These are phyloP conservation scores for Backusella circina DNA, from an alignment of 192 early-diverging fungal species.

Conservation along the genomic window DNA sequence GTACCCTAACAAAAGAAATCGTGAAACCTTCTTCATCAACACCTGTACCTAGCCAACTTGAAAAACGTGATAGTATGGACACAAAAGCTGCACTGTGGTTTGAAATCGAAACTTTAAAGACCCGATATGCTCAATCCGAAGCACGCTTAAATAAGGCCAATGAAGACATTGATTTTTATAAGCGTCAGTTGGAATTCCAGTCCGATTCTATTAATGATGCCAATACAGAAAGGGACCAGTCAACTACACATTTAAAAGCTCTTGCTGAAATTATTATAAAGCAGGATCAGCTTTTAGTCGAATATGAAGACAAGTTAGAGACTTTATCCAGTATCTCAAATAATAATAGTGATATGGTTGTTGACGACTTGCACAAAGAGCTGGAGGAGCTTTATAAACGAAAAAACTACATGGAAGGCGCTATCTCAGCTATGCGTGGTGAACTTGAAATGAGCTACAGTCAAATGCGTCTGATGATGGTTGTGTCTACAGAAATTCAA, in stretches of 20 bases:
- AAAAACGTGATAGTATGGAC: not conserved
- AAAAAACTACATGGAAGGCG: conserved; percentile 6
- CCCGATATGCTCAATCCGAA: not conserved
- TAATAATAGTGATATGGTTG: not conserved
- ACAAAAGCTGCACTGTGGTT: conserved; percentile 5
- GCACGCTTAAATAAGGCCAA: not conserved
- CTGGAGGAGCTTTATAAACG: not conserved
- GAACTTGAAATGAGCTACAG: conserved; percentile 17
- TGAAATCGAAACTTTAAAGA: conserved; percentile 4
- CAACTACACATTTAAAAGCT: not conserved
- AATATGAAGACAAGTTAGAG: conserved; percentile 5
- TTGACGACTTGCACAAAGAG: not conserved
- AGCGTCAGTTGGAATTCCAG: not conserved
- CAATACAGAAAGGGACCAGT: not conserved
- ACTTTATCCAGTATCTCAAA: not conserved
- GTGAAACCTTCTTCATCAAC: not conserved
- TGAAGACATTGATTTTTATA: conserved; percentile 10
- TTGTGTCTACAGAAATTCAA: conserved; percentile 23
- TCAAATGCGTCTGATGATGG: conserved; percentile 22
- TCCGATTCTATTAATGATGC: not conserved
- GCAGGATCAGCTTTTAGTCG: conserved; percentile 15
- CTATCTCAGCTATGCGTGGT: conserved; percentile 3
- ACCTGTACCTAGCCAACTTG: not conserved
- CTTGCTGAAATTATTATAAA: conserved; percentile 1
- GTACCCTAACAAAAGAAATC: not conserved